These are phyloP conservation scores for Daldinia grandis DNA, from an alignment of 495 filamentous ascomycete genomes.

Conservation along the genomic window DNA sequence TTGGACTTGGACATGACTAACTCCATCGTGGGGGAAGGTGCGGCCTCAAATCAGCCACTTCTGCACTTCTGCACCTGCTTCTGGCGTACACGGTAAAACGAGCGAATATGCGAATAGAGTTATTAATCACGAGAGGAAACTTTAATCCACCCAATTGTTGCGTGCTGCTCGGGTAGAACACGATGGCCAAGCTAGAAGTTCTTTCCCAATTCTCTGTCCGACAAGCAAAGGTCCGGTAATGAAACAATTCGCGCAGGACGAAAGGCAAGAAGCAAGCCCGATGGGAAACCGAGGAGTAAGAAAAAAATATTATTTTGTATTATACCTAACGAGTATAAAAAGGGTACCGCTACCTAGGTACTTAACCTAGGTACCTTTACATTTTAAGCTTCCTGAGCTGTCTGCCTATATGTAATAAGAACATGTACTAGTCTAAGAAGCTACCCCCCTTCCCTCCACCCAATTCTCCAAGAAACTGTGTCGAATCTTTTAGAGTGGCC, in stretches of 20 bases:
- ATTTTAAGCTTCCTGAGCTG: background rate
- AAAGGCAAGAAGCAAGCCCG: conserved; percentile 5
- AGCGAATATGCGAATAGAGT: conserved; percentile 40
- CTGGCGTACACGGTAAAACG: conserved; percentile 14
- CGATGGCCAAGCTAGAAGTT: background rate
- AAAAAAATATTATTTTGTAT: conserved; percentile 2
- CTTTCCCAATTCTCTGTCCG: conserved; percentile 16
- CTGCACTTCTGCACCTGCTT: background rate
- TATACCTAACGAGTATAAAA: background rate
- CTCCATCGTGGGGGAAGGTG: conserved; percentile 39
- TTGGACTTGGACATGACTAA: conserved; percentile 27
- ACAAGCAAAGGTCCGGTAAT: conserved; percentile 9
- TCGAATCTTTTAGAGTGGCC: conserved; percentile 22
- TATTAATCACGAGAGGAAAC: conserved; percentile 32
- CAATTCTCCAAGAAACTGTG: background rate
- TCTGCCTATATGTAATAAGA: background rate
- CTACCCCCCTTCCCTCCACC: conserved; percentile 4
- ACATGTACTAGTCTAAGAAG: background rate
- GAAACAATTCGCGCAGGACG: conserved; percentile 30
- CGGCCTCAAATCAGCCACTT: conserved; percentile 28
- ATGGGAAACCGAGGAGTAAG: background rate
- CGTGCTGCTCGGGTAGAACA: conserved; percentile 13
- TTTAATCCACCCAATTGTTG: conserved; percentile 29
- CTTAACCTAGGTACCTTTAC: no score
- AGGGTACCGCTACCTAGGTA: background rate